Evolutionary conservation across 2,329 filamentous ascomycete species (phyloP), one percentile per base, ranked within the genome.

Genomic region (Sarocladiaceae sp.): DNA sequence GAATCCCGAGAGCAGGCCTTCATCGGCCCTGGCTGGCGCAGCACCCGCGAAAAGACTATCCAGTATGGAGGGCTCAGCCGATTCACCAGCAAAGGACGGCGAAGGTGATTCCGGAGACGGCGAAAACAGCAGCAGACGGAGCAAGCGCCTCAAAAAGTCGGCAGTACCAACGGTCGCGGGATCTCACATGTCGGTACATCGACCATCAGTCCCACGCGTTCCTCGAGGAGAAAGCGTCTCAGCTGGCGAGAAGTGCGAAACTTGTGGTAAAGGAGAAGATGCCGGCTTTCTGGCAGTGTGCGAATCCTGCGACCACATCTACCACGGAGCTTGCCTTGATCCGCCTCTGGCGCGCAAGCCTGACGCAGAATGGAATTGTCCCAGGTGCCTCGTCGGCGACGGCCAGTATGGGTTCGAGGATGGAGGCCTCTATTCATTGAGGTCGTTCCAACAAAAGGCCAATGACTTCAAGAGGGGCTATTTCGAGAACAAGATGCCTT

Each of bases 351-450:
- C 83, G 54, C 70, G 76, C 7, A 80, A 85, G 51, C 88, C 89
- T 0, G 85, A 93, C 19, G 76, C 82, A 44, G 93, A 97, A 58
- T 98, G 93, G 93, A 91, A 97, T 60, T 98, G 93, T 54, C 85
- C 93, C 0, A 81, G 89, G 57, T 98, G 93, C 60, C 77, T 98
- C 20, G 93, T 98, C 19, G 93, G 93, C 37, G 95, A 95, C 46
- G 90, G 91, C 31, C 89, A 97, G 52, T 98, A 95, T 56, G 93
- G 93, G 0, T 98, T 98, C 50, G 91, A 97, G 59, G 93, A 98
- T 62, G 93, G 93, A 19, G 90, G 90, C 3, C 77, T 96, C 18
- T 98, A 98, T 64, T 98, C 93, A 0, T 72, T 98, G 20, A 89
- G 86, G 56, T 87, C 95, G 56, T 98, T 98, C 60, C 93, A 98